Conservation (phyloP, 1,284 basidiomycete genomes). For the Garcileccinum viscosum region DNA sequence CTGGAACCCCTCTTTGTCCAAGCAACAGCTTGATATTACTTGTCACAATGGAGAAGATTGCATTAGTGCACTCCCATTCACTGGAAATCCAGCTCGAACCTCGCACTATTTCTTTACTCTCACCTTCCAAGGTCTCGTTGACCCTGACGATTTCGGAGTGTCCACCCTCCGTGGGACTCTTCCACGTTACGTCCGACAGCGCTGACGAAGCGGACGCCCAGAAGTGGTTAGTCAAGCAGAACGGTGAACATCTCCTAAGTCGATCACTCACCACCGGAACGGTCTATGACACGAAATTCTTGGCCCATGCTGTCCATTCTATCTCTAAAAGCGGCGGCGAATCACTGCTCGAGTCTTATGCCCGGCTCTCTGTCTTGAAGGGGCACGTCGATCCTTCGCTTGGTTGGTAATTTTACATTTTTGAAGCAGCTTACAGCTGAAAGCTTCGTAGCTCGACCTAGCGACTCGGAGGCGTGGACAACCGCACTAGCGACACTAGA, state of each 20-base stretch:
- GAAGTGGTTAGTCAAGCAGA: slow-evolving; percentile 12
- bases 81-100: background rate
- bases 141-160: slow-evolving; percentile 24
- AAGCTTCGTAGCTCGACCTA: slow-evolving; percentile 13
- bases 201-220: slow-evolving; percentile 1
- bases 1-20: background rate
- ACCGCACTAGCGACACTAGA: background rate
- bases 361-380: slow-evolving; percentile 24
- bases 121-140: slow-evolving; percentile 14
- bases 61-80: slow-evolving; percentile 9
- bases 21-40: slow-evolving; percentile 1
- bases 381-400: slow-evolving; percentile 13
- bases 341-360: slow-evolving; percentile 16
- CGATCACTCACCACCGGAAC: slow-evolving; percentile 31
- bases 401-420: slow-evolving; percentile 11
- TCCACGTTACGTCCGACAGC: slow-evolving; percentile 4
- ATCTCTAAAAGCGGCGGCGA: background rate
- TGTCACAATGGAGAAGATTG: slow-evolving; percentile 1
- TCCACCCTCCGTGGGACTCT: slow-evolving; percentile 23
- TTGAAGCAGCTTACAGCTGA: slow-evolving; percentile 6
- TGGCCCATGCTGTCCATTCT: slow-evolving; percentile 13
- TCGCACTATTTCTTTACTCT: background rate
- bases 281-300: slow-evolving; percentile 30
- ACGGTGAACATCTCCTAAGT: slow-evolving; percentile 17
- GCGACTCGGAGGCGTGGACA: slow-evolving; percentile 16